A percentile compares a stretch with the other conserved stretches of the same genome.
phyloP scores from a whole-genome alignment of 2,329 filamentous ascomycete species.

The Aspergillus sergii region DNA sequence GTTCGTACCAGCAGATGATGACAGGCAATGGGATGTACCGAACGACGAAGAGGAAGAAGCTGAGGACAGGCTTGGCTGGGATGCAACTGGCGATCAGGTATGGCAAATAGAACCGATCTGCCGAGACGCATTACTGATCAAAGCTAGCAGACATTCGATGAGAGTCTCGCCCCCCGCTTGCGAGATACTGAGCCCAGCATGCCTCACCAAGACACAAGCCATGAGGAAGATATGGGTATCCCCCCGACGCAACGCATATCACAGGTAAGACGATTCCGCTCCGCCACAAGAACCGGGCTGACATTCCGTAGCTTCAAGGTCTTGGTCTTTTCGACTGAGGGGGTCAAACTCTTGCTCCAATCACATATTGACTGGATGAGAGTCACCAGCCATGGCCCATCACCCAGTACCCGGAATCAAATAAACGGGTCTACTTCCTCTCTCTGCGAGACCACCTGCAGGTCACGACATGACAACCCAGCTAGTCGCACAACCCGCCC shows the following conservation, averaged over 20 bases:
- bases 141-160: slow-evolving; percentile 34
- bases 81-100: slow-evolving; percentile 57
- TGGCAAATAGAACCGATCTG: slow-evolving; percentile 13
- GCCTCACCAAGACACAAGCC: slow-evolving; percentile 16
- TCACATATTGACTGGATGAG: not conserved
- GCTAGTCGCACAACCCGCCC: slow-evolving; percentile 88
- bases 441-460: not conserved
- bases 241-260: slow-evolving; percentile 54
- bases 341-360: not conserved
- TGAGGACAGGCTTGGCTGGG: slow-evolving; percentile 65
- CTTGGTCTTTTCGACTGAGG: slow-evolving; percentile 49
- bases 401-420: not conserved
- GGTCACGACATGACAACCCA: slow-evolving; percentile 61
- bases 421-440: not conserved
- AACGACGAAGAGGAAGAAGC: slow-evolving; percentile 57
- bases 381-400: not conserved
- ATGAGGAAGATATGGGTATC: slow-evolving; percentile 42
- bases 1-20: slow-evolving; percentile 64
- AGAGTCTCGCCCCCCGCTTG: slow-evolving; percentile 30
- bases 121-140: not conserved
- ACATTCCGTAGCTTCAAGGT: slow-evolving; percentile 35
- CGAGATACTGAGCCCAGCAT: slow-evolving; percentile 38
- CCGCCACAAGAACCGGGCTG: slow-evolving; percentile 17
- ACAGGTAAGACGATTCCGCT: slow-evolving; percentile 38
- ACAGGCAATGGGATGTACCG: slow-evolving; percentile 62